Base-by-base conservation (phyloP, 2,329 filamentous ascomycete genomes). In the Neurospora sp. region DNA sequence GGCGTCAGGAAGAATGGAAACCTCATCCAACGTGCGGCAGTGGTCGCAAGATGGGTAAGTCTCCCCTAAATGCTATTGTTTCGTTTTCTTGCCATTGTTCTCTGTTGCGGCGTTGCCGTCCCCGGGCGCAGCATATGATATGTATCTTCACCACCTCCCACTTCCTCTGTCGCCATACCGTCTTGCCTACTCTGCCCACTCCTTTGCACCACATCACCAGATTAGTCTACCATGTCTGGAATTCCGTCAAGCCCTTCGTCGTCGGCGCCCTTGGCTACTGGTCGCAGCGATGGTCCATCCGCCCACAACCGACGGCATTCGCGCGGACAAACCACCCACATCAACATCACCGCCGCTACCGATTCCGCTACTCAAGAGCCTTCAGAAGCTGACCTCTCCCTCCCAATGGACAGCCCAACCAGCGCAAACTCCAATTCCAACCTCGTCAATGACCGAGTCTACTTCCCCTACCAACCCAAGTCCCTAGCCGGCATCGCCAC, bases 401-500 rank as follows among this genome's bases (percentile, higher is more conserved):
- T 74, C 3, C 74, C 73, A 33, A 68, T 71, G 23, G 76, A 74
- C 73, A 80, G 78, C 76, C 78, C 78, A 74, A 71, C 75, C 68
- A 70, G 72, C 67, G 68, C 75, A 67, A 72, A 71, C 69, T 73
- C 74, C 75, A 66, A 77, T 75, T 68, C 74, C 69, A 67, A 66
- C 65, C 72, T 72, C 69, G 75, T 74, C 46, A 79, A 76, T 12
- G 77, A 79, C 69, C 71, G 72, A 36, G 69, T 73, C 52, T 79
- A 79, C 76, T 81, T 81, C 73, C 82, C 83, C 0, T 82, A 83
- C 73, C 82, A 84, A 69, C 77, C 82, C 46, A 87, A 87, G 75
- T 88, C 87, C 28, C 86, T 89, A 70, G 80, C 85, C 10, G 87
- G 87, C 73, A 88, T 89, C 73, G 86, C 87, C 71, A 73, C 86